Base-by-base conservation (phyloP, 140 eudicot species). In the Senecio squalidus region DNA sequence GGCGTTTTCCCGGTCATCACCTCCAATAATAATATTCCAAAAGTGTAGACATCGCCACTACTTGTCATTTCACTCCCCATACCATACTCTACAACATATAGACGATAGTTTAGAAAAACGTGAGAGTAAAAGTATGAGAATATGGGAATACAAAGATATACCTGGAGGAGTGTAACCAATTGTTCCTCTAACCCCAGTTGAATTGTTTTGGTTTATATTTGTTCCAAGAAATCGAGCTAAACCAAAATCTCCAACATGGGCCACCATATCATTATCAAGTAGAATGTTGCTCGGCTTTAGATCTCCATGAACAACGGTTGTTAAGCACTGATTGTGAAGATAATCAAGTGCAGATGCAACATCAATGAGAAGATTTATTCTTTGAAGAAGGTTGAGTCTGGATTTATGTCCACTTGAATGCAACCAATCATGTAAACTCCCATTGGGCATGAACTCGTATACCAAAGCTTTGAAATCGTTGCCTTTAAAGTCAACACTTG, bases 101-200 rank as follows among this genome's bases (percentile, higher is more conserved):
- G 20, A 6, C n/a, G 5, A 2, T 6, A 46, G 26, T 17, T 20
- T 20, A 45, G 0, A 16, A 46, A 44, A 44, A 46, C 0, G 25
- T 46, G 17, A 17, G 0, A 0, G 5, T 17, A 7, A 46, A 20
- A 46, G 20, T 1, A 46, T 17, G 1, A 46, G 26, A 25, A 46
- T 43, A 5, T 0, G 0, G 49, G 22, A 43, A 16, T 41, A 5
- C 48, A 15, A 0, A 14, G 5, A 43, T 16, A 14, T 43, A 43
- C 49, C 49, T 46, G 53, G 53, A 46, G 53, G 53, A 16, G 52
- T 25, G 7, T 45, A 45, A 45, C 52, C 52, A 45, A 45, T 7
- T 45, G 52, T 45, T 45, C 52, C 52, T 20, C 18, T 45, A 5
- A 45, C 11, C 13, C 26, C 24, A 9, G 49, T 43, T 15, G 49